These are phyloP conservation scores for Chlorella sp. DNA, from an alignment of 139 green algal genomes.

Conservation along the genomic window DNA sequence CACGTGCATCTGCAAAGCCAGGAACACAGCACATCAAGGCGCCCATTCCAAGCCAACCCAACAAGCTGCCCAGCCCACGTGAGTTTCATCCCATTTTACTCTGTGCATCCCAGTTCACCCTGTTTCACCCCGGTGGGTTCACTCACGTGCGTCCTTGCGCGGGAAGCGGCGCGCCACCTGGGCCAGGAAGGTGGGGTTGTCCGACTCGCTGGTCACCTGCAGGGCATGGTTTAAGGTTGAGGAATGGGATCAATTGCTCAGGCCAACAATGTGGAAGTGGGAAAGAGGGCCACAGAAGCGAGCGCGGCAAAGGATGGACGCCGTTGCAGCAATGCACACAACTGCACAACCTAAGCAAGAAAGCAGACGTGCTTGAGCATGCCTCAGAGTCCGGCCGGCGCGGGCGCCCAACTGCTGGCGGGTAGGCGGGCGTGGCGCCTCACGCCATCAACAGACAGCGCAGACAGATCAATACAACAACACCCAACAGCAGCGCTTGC, in stretches of 20 bases:
- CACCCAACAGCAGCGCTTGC: neutral
- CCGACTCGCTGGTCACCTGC: neutral
- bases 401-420: too few species aligned
- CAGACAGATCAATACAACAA: neutral
- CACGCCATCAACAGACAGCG: neutral
- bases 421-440: neutral
- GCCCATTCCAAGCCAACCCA: too few species aligned
- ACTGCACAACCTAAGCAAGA: too few species aligned
- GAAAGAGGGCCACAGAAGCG: neutral
- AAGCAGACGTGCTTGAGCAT: neutral
- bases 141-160: neutral
- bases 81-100: too few species aligned
- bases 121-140: too few species aligned
- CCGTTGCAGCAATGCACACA: too few species aligned
- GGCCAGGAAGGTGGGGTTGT: slow-evolving; percentile 14
- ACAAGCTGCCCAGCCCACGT: too few species aligned
- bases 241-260: too few species aligned
- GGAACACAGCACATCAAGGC: too few species aligned
- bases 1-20: too few species aligned
- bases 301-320: neutral
- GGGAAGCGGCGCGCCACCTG: slow-evolving; percentile 8
- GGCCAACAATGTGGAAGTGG: too few species aligned
- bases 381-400: neutral
- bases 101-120: too few species aligned
- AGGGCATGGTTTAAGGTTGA: neutral